These are phyloP conservation scores for Colletotrichum neosansevieriae DNA, from an alignment of 2,329 filamentous ascomycete species.

Conservation along the genomic window DNA sequence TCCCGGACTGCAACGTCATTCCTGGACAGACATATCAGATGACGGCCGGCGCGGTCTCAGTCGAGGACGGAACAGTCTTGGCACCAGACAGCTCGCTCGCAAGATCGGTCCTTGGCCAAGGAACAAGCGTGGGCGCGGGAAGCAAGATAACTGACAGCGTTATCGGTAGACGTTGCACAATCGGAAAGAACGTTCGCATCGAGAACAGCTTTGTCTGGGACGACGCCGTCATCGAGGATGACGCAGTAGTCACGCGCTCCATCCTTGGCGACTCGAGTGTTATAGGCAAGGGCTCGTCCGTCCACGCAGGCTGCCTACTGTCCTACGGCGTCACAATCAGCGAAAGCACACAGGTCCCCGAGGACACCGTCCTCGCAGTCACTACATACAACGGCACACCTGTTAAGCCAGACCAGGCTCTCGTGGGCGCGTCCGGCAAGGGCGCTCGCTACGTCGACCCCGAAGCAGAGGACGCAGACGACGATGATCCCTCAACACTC, in stretches of 20 bases:
- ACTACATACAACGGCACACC: conserved; percentile 53
- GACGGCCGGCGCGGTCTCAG: conserved; percentile 77
- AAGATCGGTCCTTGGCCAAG: conserved; percentile 80
- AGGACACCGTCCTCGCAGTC: conserved; percentile 50
- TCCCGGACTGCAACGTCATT: conserved; percentile 89
- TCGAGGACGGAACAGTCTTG: conserved; percentile 82
- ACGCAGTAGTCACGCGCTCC: conserved; percentile 75
- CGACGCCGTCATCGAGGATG: conserved; percentile 81
- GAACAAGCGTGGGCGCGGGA: conserved; percentile 79
- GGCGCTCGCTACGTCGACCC: conserved; percentile 62
- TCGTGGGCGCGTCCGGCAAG: conserved; percentile 64
- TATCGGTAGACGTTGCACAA: conserved; percentile 86
- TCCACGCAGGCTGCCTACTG: conserved; percentile 81
- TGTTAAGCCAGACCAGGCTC: conserved; percentile 54
- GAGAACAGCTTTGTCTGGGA: conserved; percentile 91
- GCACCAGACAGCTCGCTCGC: conserved; percentile 78
- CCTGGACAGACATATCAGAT: conserved; percentile 81
- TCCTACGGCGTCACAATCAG: conserved; percentile 82
- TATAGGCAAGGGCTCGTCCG: conserved; percentile 76
- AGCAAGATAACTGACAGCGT: conserved; percentile 80
- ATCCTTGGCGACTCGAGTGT: conserved; percentile 80
- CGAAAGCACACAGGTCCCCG: conserved; percentile 65
- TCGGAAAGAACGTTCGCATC: conserved; percentile 86
- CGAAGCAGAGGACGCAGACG: conserved; percentile 62
- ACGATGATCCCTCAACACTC: conserved; percentile 63